A percentile compares a stretch with the other conserved stretches of the same genome.
phyloP scores from a whole-genome alignment of 345 rosid species.

The Eucalyptus curtisii region DNA sequence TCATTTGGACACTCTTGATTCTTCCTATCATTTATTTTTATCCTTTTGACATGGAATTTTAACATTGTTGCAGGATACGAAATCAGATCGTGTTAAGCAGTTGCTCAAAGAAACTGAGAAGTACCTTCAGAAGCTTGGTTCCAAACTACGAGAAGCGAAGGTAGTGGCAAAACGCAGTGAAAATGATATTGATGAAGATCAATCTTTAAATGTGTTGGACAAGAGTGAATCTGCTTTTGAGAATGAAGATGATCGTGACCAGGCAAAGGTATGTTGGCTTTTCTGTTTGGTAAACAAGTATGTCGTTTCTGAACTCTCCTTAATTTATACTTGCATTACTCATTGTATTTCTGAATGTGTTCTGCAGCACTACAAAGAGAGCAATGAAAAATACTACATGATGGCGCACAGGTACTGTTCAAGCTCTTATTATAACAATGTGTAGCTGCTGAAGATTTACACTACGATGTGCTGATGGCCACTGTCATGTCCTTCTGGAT shows the following conservation, averaged over 20 bases:
- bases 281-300: background rate
- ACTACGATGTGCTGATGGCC: background rate
- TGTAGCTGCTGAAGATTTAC: background rate
- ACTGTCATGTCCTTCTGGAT: background rate
- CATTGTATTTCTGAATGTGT: background rate
- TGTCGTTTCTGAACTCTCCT: background rate
- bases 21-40: background rate
- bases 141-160: slow-evolving; percentile 73
- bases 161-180: slow-evolving; percentile 38
- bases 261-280: slow-evolving; percentile 60
- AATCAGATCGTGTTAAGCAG: slow-evolving; percentile 89
- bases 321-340: background rate
- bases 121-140: slow-evolving; percentile 84
- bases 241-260: slow-evolving; percentile 83
- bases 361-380: slow-evolving; percentile 84
- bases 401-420: slow-evolving; percentile 83
- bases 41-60: background rate
- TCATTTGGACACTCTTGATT: background rate
- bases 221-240: slow-evolving; percentile 46
- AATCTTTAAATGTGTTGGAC: slow-evolving; percentile 25
- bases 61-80: slow-evolving; percentile 48
- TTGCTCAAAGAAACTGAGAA: slow-evolving; percentile 87
- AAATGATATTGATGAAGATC: slow-evolving; percentile 50
- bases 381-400: slow-evolving; percentile 90
- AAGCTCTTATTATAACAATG: background rate